These are phyloP conservation scores for Cryptococcus amylolentus DNA, from an alignment of 1,284 basidiomycete species.

Conservation along the genomic window DNA sequence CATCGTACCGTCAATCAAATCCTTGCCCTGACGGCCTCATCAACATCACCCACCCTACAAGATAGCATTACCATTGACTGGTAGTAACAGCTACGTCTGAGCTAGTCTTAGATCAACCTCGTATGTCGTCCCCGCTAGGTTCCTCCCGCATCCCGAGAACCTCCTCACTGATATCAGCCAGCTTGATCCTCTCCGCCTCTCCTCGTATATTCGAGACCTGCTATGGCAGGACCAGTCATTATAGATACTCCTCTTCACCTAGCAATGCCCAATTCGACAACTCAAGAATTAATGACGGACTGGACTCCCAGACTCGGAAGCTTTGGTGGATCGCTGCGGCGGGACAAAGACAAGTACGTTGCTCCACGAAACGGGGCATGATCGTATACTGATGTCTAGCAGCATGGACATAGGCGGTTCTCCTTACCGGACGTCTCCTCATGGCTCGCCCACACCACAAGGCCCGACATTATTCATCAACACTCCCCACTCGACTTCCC, in stretches of 20 bases:
- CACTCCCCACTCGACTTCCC: slow-evolving; percentile 10
- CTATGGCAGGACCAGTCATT: slow-evolving; percentile 19
- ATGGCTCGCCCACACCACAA: slow-evolving; percentile 15
- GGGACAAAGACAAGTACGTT: slow-evolving; percentile 18
- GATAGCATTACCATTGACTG: too few relatives aligned
- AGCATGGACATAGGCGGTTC: not conserved
- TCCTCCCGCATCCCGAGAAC: too few relatives aligned
- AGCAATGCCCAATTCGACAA: slow-evolving; percentile 11
- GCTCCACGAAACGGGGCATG: too few relatives aligned
- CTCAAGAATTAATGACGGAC: slow-evolving; percentile 22
- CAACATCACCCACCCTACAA: too few relatives aligned
- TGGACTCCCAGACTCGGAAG: slow-evolving; percentile 19
- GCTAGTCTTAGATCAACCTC: too few relatives aligned
- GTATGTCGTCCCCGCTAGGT: too few relatives aligned
- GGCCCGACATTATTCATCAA: slow-evolving; percentile 14
- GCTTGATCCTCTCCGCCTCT: too few relatives aligned
- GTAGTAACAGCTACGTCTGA: too few relatives aligned
- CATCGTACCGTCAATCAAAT: too few relatives aligned
- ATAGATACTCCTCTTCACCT: slow-evolving; percentile 11
- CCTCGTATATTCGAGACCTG: slow-evolving; percentile 1
- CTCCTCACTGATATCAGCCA: too few relatives aligned
- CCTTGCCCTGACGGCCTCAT: too few relatives aligned
- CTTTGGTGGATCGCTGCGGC: slow-evolving; percentile 11
- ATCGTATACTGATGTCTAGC: too few relatives aligned
- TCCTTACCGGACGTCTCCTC: not conserved